These are phyloP conservation scores for Sporothrix curviconia DNA, from an alignment of 2,329 filamentous ascomycete species.

Conservation along the genomic window DNA sequence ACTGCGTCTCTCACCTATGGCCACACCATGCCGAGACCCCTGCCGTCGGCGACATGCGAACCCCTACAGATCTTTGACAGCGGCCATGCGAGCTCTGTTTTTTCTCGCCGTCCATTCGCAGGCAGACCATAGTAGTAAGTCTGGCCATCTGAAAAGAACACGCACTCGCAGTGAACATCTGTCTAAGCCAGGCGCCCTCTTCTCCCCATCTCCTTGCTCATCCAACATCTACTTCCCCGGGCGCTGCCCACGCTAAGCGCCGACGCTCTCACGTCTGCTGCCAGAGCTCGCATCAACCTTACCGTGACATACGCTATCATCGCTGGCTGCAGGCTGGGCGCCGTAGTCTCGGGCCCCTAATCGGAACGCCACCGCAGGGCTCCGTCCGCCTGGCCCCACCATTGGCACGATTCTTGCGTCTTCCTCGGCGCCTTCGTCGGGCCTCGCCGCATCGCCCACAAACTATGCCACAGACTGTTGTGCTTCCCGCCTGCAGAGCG, in stretches of 20 bases:
- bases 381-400: slow-evolving; percentile 55
- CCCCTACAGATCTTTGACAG: no score
- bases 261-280: slow-evolving; percentile 32
- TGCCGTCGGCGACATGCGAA: no score
- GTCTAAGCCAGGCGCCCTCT: no score
- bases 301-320: slow-evolving; percentile 53
- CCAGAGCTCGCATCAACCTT: slow-evolving; percentile 39
- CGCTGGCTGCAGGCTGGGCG: slow-evolving; percentile 58
- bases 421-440: slow-evolving; percentile 54
- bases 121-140: no score
- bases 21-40: no score
- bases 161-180: no score
- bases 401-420: slow-evolving; percentile 51
- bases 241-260: slow-evolving; percentile 34
- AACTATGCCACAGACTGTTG: slow-evolving; percentile 51
- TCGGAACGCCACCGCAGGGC: no score
- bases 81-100: no score
- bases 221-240: slow-evolving; percentile 52
- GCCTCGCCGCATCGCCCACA: slow-evolving; percentile 51
- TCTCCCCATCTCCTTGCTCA: slow-evolving; percentile 41
- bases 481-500: slow-evolving; percentile 57
- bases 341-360: slow-evolving; percentile 55
- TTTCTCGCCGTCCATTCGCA: no score
- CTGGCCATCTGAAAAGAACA: no score
- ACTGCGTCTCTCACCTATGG: no score